Base-by-base conservation (phyloP, 2,329 filamentous ascomycete species). In the Talaromyces sp. region DNA sequence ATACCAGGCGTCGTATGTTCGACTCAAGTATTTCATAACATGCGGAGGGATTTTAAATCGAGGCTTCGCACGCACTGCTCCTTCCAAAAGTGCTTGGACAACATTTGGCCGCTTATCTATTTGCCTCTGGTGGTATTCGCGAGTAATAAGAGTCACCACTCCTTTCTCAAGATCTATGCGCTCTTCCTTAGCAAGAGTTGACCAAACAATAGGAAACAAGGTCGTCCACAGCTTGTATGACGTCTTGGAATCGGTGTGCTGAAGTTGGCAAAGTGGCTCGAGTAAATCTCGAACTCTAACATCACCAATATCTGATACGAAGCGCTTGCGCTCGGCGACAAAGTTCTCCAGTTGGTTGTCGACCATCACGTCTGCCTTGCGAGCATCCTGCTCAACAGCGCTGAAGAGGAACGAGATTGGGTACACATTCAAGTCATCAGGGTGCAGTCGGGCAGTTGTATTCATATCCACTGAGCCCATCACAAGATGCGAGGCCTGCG, bases 1-100 rank as follows among this genome's bases (percentile, higher is more conserved):
- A 72, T 99, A 99, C 96, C 95, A 99, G 0, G 89, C 91, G 75
- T 97, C 93, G 72, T 96, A 99, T 0, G 92, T 96, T 73, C 91
- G 91, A 22, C 92, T 93, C 60, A 96, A 85, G 68, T 93, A 98
- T 72, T 99, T 99, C 78, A 99, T 87, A 42, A 98, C 92, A 71
- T 99, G 95, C 0, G 95, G 92, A 7, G 95, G 95, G 56, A 99
- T 87, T 76, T 95, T 96, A 77, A 95, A 96, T 25, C 91, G 85
- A 0, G 95, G 93, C 78, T 85, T 90, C 1, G 93, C 88, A 69
- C 89, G 90, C 15, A 93, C 91, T 39, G 91, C 89, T 47, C 92
- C 95, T 69, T 96, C 91, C 6, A 99, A 83, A 62, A 99, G 82
- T 8, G 93, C 95, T 70, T 97, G 91, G 2, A 99, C 88, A 36